phyloP scores from a whole-genome alignment of 192 early-diverging fungal species.

The Backusella parvicylindrica region DNA sequence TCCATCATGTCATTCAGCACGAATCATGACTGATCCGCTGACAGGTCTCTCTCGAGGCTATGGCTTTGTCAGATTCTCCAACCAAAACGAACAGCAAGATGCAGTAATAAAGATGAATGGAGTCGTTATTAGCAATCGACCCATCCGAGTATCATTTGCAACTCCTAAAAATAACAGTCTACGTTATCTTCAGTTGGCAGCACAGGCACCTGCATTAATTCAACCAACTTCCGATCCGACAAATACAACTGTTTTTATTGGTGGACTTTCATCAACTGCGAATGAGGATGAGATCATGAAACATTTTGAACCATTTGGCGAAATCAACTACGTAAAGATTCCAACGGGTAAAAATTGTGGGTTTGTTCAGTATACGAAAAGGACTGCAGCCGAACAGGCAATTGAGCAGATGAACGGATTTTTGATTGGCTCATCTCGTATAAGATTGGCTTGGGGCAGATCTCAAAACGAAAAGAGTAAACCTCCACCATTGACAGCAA shows the following conservation, averaged over 20 bases:
- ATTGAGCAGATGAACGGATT: constrained; percentile 89
- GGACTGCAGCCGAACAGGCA: constrained; percentile 83
- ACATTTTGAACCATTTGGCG: constrained; percentile 85
- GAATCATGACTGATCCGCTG: constrained; percentile 87
- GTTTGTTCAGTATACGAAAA: constrained; percentile 88
- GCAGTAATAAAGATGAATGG: constrained; percentile 93
- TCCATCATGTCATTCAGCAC: constrained; percentile 82
- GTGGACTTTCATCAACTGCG: constrained; percentile 77
- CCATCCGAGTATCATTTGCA: constrained; percentile 87
- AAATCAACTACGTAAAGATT: constrained; percentile 92
- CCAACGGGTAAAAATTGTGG: constrained; percentile 94
- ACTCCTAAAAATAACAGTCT: constrained; percentile 87
- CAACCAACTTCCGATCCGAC: constrained; percentile 70
- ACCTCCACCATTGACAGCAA: neutral
- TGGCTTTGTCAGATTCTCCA: constrained; percentile 92
- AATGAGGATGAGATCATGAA: constrained; percentile 83
- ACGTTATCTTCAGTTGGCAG: constrained; percentile 67
- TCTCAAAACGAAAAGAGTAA: constrained; percentile 32
- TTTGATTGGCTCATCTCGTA: constrained; percentile 67
- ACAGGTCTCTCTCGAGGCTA: constrained; percentile 85
- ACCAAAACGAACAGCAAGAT: constrained; percentile 84
- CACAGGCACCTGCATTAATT: constrained; percentile 69
- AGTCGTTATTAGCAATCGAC: constrained; percentile 70
- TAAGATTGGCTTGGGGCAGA: constrained; percentile 55
- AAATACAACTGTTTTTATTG: constrained; percentile 98